Evolutionary conservation across 768 basidiomycete species (phyloP).

Genomic region (Ramaria rubella): DNA sequence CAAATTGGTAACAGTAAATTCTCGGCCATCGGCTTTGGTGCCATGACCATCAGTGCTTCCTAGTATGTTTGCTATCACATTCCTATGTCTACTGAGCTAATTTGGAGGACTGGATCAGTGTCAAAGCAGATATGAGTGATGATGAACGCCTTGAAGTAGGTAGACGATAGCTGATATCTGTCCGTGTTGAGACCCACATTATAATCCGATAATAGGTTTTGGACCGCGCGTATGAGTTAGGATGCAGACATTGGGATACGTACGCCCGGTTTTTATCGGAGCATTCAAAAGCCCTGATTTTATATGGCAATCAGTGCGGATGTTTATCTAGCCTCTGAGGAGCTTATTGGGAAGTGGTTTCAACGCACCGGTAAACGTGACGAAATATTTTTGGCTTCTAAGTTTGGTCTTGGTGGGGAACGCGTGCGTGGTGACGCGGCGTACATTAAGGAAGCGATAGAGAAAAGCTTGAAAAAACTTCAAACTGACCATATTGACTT

Average conservation of each 20-base stretch:
- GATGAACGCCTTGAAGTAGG: slow-evolving; percentile 55
- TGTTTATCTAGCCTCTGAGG: slow-evolving; percentile 40
- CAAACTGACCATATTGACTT: slow-evolving; percentile 40
- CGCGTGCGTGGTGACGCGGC: slow-evolving; percentile 33
- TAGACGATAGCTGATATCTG: not conserved
- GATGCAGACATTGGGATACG: slow-evolving; percentile 42
- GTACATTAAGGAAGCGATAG: slow-evolving; percentile 32
- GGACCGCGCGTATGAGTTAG: slow-evolving; percentile 35
- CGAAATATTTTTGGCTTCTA: slow-evolving; percentile 60
- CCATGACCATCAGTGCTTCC: slow-evolving; percentile 41
- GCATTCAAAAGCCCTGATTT: not conserved
- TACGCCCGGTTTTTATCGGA: not conserved
- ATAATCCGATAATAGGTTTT: slow-evolving; percentile 32
- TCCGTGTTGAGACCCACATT: not conserved
- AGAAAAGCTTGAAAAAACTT: slow-evolving; percentile 31
- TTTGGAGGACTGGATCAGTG: not conserved
- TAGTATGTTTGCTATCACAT: slow-evolving; percentile 6
- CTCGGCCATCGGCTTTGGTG: slow-evolving; percentile 51
- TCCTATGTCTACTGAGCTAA: too few relatives aligned
- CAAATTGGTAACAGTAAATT: slow-evolving; percentile 41
- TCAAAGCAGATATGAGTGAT: slow-evolving; percentile 35
- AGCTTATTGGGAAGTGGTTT: slow-evolving; percentile 44
- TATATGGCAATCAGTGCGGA: slow-evolving; percentile 20
- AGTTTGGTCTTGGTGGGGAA: slow-evolving; percentile 33
- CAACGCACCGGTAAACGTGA: slow-evolving; percentile 42